Evolutionary conservation across 805 yeast species (phyloP).

Genomic region (Suhomyces emberorum): DNA sequence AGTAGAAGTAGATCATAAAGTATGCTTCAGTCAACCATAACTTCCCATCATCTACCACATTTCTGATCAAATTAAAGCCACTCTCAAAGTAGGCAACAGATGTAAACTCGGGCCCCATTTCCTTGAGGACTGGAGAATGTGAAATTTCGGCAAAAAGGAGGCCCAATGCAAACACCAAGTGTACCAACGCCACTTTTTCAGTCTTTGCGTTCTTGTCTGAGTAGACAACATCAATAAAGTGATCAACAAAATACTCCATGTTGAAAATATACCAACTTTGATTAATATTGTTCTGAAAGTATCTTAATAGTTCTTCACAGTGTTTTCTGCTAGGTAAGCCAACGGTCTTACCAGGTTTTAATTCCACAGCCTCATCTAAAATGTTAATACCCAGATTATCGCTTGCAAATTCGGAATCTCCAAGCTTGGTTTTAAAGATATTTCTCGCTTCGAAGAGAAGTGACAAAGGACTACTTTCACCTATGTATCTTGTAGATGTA

Average conservation of each 20-base stretch:
- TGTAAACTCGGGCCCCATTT: constrained; percentile 15
- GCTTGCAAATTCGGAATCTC: constrained; percentile 32
- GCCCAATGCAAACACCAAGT: constrained; percentile 41
- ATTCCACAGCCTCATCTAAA: constrained; percentile 32
- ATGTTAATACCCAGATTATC: constrained; percentile 36
- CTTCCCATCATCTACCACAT: constrained; percentile 35
- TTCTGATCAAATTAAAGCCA: constrained; percentile 28
- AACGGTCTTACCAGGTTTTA: constrained; percentile 15
- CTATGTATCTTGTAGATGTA: constrained; percentile 37
- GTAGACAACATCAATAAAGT: constrained; percentile 29
- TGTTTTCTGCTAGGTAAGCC: constrained; percentile 7
- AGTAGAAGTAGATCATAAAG: constrained; percentile 36
- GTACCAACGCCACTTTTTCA: constrained; percentile 29
- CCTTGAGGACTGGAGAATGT: constrained; percentile 20
- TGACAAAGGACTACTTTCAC: constrained; percentile 42
- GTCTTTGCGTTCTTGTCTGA: constrained; percentile 20
- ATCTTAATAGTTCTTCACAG: constrained; percentile 11
- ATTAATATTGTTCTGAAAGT: constrained; percentile 38
- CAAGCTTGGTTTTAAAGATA: constrained; percentile 29
- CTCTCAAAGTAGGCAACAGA: constrained; percentile 34
- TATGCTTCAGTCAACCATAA: constrained; percentile 43
- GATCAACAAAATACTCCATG: constrained; percentile 25
- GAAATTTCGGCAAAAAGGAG: constrained; percentile 34
- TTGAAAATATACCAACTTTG: constrained; percentile 39
- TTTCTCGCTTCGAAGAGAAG: constrained; percentile 39